Evolutionary conservation across 352 stramenopile species (phyloP).

Genomic region (Pythium chondricola): DNA sequence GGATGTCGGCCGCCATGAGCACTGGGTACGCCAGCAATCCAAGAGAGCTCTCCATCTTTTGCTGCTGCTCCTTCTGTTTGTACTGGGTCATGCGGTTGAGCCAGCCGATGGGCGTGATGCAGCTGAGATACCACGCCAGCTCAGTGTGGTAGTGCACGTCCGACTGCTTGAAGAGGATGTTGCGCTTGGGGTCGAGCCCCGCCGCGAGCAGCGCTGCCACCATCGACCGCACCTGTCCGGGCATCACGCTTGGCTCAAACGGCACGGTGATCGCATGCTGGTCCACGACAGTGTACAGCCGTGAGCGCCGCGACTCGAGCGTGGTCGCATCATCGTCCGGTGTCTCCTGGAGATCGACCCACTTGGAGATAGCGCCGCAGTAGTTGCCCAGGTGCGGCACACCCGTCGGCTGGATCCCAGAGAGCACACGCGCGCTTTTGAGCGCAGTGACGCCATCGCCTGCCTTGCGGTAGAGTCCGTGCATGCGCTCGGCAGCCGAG

Average conservation of each 20-base stretch:
- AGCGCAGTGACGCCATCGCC: neutral
- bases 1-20: conserved; percentile 98
- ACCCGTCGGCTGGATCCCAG: conserved; percentile 97
- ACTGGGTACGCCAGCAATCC: conserved; percentile 98
- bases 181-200: conserved; percentile 78
- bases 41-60: conserved; percentile 76
- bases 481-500: neutral
- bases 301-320: conserved; percentile 15
- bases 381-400: conserved; percentile 99
- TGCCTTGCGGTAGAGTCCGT: conserved; percentile 3
- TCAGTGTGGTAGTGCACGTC: conserved; percentile 89
- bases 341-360: conserved; percentile 92
- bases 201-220: conserved; percentile 94
- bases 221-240: conserved; percentile 85
- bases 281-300: conserved; percentile 90
- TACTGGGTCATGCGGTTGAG: conserved; percentile 99
- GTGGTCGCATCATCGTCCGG: conserved; percentile 8
- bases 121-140: conserved; percentile 96
- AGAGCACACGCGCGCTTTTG: conserved; percentile 79
- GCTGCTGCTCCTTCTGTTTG: conserved; percentile 94
- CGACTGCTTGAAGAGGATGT: conserved; percentile 81
- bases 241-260: conserved; percentile 88
- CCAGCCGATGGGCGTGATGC: conserved; percentile 96
- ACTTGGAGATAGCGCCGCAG: conserved; percentile 96
- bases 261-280: conserved; percentile 98